Evolutionary conservation across 495 filamentous ascomycete species (phyloP).

Genomic region (Annulohypoxylon stygium): DNA sequence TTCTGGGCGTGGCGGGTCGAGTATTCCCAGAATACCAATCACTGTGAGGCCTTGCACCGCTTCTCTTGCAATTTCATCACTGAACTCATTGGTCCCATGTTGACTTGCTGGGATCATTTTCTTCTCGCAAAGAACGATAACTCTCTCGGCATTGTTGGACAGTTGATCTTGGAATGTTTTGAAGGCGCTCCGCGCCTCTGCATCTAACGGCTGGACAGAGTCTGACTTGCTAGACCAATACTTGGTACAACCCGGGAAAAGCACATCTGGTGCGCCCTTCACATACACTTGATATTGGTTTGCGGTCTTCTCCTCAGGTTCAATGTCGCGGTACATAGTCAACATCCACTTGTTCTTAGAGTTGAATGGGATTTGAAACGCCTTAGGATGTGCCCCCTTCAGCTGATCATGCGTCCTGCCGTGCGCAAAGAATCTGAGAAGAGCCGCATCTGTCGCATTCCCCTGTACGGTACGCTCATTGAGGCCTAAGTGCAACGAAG

Average conservation of each 20-base stretch:
- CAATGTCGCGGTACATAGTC: background rate
- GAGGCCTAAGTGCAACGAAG: background rate
- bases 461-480: background rate
- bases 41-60: background rate
- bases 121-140: background rate
- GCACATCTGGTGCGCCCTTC: background rate
- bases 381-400: background rate
- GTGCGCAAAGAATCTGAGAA: background rate
- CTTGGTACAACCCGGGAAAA: background rate
- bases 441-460: background rate
- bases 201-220: background rate
- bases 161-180: background rate
- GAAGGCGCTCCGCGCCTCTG: background rate
- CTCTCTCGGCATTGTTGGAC: background rate
- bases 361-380: background rate
- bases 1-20: conserved; percentile 1
- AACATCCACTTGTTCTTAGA: background rate
- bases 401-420: background rate
- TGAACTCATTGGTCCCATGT: background rate
- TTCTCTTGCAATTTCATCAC: background rate
- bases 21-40: background rate
- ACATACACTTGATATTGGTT: background rate
- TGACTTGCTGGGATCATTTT: background rate
- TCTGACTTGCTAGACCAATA: background rate
- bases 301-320: background rate